Percentiles rank a stretch among this genome's conserved stretches.
These are phyloP conservation scores for Rutstroemia sydowiana DNA, from an alignment of 2,329 filamentous ascomycete species.

Conservation along the genomic window DNA sequence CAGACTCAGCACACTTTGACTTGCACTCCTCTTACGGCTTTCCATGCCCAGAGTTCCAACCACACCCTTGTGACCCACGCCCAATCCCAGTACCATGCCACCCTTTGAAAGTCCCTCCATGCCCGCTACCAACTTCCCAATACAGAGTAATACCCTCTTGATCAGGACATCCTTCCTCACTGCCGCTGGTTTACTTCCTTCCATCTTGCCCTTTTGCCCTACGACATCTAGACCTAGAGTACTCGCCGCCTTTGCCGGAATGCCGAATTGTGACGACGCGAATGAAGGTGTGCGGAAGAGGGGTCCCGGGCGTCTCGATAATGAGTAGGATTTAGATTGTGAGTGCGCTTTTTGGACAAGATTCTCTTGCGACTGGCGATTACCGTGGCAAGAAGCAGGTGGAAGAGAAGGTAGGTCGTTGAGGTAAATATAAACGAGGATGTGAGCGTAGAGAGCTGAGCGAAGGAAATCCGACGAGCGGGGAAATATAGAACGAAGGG, in stretches of 20 bases:
- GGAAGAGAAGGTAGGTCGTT: background rate
- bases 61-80: constrained; percentile 1
- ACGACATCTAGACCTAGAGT: constrained; percentile 10
- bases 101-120: constrained; percentile 6
- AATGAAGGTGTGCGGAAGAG: background rate
- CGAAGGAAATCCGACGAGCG: constrained; percentile 15
- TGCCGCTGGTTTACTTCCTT: background rate
- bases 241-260: constrained; percentile 14
- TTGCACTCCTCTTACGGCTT: too few species aligned
- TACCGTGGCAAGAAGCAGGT: too few species aligned
- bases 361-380: too few species aligned
- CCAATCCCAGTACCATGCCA: background rate
- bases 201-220: background rate
- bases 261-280: constrained; percentile 1
- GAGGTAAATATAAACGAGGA: constrained; percentile 22
- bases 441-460: constrained; percentile 24
- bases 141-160: constrained; percentile 4
- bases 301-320: background rate
- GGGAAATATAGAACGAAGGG: constrained; percentile 24
- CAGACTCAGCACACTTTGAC: background rate
- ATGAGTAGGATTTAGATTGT: background rate
- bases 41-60: too few species aligned
- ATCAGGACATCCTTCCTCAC: background rate
- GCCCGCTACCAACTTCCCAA: constrained; percentile 5
- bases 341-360: too few species aligned